Evolutionary conservation across 2,329 filamentous ascomycete species (phyloP), one percentile per base, ranked within the genome.

Genomic region (Pseudogymnoascus sp.): DNA sequence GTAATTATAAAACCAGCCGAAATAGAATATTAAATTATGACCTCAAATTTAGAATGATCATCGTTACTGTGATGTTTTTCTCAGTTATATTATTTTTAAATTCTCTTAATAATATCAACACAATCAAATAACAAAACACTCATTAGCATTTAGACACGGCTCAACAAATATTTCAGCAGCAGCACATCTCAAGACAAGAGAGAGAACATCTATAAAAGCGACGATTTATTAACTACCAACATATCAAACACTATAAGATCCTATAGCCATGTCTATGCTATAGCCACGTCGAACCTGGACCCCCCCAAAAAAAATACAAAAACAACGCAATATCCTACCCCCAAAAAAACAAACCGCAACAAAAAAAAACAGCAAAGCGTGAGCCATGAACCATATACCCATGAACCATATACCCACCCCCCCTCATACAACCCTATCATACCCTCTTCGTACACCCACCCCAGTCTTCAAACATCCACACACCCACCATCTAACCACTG

Each of bases 401-500:
- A 37, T 37, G 22, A 60, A 60, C 59, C 59, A 40, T 60, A 60
- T 60, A 60, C 59, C 37, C 37, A 37, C 26, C n/a, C n/a, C n/a
- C 26, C 59, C 59, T 60, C 59, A 38, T 60, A 37, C 37, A 41
- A 60, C 59, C 59, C 33, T 28, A 60, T 41, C 59, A 60, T 60
- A 60, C 33, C 6, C 59, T 2, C n/a, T 12, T 38, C 33, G 26
- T 60, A 60, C 59, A 60, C 33, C 14, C 16, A 11, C 19, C 2
- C 7, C 26, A 8, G 50, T 12, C n/a, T 56, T 33, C 26, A 56
- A 56, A 19, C 37, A 26, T 4, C 26, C 26, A 56, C 7, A 31
- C 38, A 28, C 16, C 26, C 26, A 22, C 26, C 26, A 22, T 46
- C 60, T 73, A 98, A 81, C 93, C 93, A 78, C 91, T 96, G 87